A percentile compares a stretch with the other conserved stretches of the same genome.
Conservation (phyloP, 257 asterid species). For the Rauvolfia tetraphylla region DNA sequence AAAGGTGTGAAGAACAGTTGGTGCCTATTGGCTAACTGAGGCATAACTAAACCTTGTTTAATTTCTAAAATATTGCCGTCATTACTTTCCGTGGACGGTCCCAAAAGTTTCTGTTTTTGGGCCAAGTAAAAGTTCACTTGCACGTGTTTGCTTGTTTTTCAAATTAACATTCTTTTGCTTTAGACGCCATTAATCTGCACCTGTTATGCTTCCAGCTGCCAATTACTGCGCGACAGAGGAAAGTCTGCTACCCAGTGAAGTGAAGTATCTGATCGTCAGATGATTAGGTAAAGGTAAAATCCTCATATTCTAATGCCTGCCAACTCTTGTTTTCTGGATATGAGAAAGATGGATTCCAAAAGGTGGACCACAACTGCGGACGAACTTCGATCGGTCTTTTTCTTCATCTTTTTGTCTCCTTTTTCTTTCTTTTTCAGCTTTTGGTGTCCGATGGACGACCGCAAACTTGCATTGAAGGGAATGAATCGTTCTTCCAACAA, state of each 20-base stretch:
- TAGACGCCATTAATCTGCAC: constrained; percentile 24
- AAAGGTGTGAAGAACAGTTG: background rate
- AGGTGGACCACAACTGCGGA: background rate
- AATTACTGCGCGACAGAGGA: background rate
- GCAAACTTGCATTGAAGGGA: background rate
- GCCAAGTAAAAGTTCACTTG: background rate
- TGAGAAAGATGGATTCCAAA: background rate
- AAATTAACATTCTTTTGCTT: constrained; percentile 7
- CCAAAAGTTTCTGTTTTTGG: constrained; percentile 6
- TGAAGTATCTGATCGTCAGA: too few species aligned
- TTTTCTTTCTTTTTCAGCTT: background rate
- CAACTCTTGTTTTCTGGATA: background rate
- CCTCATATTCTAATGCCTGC: background rate
- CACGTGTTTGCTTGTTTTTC: constrained; percentile 28
- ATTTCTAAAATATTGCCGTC: constrained; percentile 5
- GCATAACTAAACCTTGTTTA: background rate
- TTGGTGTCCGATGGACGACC: background rate
- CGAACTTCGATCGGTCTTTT: background rate
- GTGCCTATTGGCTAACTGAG: background rate
- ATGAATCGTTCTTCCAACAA: background rate
- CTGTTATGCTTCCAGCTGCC: too few species aligned
- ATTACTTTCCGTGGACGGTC: constrained; percentile 30
- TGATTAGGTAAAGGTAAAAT: too few species aligned
- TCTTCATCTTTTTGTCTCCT: background rate
- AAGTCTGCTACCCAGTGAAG: constrained; percentile 9